Base-by-base conservation (phyloP, 306 rosid genomes). In the Corylus avellana region DNA sequence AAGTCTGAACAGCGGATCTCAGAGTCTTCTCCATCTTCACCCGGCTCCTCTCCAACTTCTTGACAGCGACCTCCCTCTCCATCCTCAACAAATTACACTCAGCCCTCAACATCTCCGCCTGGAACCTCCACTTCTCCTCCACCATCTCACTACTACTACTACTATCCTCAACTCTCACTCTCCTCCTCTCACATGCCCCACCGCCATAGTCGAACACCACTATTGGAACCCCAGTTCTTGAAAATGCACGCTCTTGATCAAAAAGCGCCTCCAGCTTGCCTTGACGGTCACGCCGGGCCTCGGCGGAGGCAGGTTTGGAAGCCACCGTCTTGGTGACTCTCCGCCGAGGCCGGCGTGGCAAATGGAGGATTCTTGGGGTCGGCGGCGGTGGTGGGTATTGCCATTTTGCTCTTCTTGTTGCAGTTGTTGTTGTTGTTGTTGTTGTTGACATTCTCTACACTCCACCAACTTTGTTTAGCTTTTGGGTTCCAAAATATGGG, bases 71-170 rank as follows among this genome's bases (percentile, higher is more conserved):
- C 80, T 92, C 96, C 49, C 88, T 95, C 88, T 95, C 98, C 97
- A 95, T 95, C 61, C 96, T 90, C 90, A 95, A 73, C 82, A 95
- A 74, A 76, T 90, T 95, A 70, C 99, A 95, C 87, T 95, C 99
- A 0, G 98, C 97, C 66, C 98, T 95, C 90, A 95, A 73, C 91
- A 92, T 91, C 80, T 95, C 99, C 0, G 93, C 96, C 79, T 91
- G 96, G 87, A 95, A 91, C 89, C 92, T 87, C 97, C 99, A 92
- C 68, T 89, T 93, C 70, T 90, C 93, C 79, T 91, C 97, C 50
- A 87, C 97, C 78, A 81, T 66, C 27, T 50, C 77, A 47, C 59
- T 56, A 1, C 73, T 77, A 57, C 54, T 75, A 10, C 17, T 70
- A 7, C 44, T 59, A 25, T 79, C 90, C 55, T 75, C 82, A 29